Base-by-base conservation (phyloP, 192 early-diverging fungal genomes). In the Coemansia sp. region DNA sequence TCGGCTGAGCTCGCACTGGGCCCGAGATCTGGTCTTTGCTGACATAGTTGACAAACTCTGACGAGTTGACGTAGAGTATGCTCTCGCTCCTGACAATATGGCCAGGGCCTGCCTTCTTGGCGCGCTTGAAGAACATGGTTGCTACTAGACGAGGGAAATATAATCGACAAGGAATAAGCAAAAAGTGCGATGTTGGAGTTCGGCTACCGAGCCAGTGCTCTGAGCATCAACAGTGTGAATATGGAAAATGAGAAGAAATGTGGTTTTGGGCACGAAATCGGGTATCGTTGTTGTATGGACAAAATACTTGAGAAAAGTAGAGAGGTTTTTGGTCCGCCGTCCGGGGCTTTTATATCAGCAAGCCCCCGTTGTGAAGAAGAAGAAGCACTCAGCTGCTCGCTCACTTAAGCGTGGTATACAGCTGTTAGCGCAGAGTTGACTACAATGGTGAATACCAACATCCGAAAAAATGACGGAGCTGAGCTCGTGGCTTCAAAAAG, bases 41-140 rank as follows among this genome's bases (percentile, higher is more conserved):
- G 47, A 81, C 74, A 50, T 70, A 72, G 74, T 81, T 81, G 45
- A 81, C 69, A 61, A 81, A 81, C 68, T 81, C 79, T 9, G 79
- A 81, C 32, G 79, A 64, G 40, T 67, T 76, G 41, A 81, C 74
- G 43, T 81, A 81, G 32, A 81, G 70, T 4, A 59, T 59, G 52
- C 63, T 56, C 38, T 64, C 68, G 64, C 63, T 49, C 19, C 39
- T 40, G 56, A 37, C 26, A 37, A 41, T 15, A 9, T 38, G 12
- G 15, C 37, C 26, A 11, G 68, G 21, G 18, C 58, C 19, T 16
- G 67, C 15, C 69, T 68, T 70, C 56, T 73, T 72, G 63, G 64
- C 42, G 32, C 48, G 62, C 53, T 72, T 72, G 64, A 81, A 76
- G 52, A 81, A 81, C 77, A 80, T 72, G 23, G 52, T 26, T 48